phyloP scores from a whole-genome alignment of 2,329 filamentous ascomycete genomes.

The Ascochyta clinopodiicola region DNA sequence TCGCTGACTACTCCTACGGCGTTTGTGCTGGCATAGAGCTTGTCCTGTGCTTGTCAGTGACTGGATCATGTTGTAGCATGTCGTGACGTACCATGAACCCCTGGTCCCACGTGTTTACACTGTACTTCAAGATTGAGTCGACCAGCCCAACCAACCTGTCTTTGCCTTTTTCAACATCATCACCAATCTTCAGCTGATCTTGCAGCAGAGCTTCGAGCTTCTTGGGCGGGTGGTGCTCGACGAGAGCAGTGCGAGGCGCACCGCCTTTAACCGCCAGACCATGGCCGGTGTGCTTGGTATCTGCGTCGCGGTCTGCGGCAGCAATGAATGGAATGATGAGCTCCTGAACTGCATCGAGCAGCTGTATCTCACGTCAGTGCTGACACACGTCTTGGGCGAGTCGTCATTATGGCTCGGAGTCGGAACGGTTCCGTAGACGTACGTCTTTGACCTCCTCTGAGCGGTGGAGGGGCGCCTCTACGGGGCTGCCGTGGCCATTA shows the following conservation, averaged over 20 bases:
- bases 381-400: not conserved
- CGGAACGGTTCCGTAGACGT: constrained; percentile 18
- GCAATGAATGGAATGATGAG: constrained; percentile 75
- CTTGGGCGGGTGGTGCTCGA: constrained; percentile 54
- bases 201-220: constrained; percentile 50
- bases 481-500: constrained; percentile 17
- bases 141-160: constrained; percentile 59
- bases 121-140: constrained; percentile 76
- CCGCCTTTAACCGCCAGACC: constrained; percentile 68
- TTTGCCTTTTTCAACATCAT: constrained; percentile 49
- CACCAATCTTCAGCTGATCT: constrained; percentile 44
- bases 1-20: constrained; percentile 85
- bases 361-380: constrained; percentile 53
- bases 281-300: constrained; percentile 61
- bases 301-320: constrained; percentile 70
- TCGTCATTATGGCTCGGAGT: constrained; percentile 8
- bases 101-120: constrained; percentile 98
- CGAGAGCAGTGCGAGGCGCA: constrained; percentile 51
- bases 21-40: constrained; percentile 90
- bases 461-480: constrained; percentile 35
- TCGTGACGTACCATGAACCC: constrained; percentile 70
- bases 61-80: not conserved
- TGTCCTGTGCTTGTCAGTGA: constrained; percentile 61
- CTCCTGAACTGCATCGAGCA: constrained; percentile 70
- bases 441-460: constrained; percentile 50